These are phyloP conservation scores for Coelastrella sp. DNA, from an alignment of 139 green algal species.

Conservation along the genomic window DNA sequence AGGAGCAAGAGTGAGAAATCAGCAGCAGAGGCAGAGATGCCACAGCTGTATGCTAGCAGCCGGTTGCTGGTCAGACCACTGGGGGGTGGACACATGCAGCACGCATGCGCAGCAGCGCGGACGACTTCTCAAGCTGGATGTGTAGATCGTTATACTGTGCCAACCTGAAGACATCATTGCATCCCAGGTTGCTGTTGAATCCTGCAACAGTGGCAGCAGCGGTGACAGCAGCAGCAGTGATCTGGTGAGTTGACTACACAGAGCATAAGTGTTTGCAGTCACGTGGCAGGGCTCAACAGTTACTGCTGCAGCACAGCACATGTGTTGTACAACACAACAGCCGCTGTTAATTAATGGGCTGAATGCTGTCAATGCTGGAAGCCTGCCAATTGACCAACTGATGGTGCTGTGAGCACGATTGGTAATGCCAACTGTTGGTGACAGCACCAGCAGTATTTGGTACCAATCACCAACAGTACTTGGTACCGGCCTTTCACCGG, in stretches of 20 bases:
- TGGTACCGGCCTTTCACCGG: too few species aligned
- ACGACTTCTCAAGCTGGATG: too few species aligned
- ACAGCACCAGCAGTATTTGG: too few species aligned
- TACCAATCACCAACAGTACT: too few species aligned
- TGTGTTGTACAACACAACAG: not conserved
- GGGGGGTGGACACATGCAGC: not conserved
- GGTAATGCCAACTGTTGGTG: too few species aligned
- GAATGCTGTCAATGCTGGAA: too few species aligned
- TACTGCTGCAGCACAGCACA: not conserved
- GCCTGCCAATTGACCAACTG: too few species aligned
- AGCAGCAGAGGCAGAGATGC: not conserved
- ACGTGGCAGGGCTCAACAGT: too few species aligned
- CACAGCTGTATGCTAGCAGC: not conserved
- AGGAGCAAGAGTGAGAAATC: not conserved
- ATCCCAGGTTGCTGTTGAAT: slow-evolving; percentile 12
- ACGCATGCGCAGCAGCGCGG: not conserved
- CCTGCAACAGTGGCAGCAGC: not conserved
- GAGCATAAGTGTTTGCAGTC: too few species aligned
- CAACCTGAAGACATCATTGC: slow-evolving; percentile 18
- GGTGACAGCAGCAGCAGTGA: not conserved
- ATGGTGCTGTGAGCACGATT: too few species aligned
- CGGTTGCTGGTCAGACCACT: not conserved
- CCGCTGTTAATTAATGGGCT: too few species aligned
- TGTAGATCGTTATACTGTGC: not conserved
- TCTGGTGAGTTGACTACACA: too few species aligned